Evolutionary conservation across 176 grass and related monocot species (phyloP).

Genomic region (Alloteropsis semialata): DNA sequence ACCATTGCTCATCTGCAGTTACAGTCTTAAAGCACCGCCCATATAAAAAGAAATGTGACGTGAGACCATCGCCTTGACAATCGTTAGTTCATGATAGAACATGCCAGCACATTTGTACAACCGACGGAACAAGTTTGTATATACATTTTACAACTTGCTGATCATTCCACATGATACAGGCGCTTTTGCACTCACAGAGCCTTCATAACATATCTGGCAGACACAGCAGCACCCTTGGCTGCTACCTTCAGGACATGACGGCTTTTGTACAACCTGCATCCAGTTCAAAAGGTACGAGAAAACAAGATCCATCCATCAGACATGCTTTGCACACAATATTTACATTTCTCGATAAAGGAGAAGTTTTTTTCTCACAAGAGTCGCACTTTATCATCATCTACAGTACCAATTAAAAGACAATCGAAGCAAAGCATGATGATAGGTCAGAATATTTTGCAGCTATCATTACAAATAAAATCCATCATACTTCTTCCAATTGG

Average conservation of each 20-base stretch:
- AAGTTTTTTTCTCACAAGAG: background rate
- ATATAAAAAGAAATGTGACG: background rate
- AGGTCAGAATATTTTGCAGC: background rate
- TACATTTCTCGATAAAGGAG: too few relatives aligned
- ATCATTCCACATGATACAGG: background rate
- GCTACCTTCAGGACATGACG: constrained; percentile 57
- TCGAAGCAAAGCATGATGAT: background rate
- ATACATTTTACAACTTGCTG: constrained; percentile 27
- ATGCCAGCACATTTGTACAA: constrained; percentile 43
- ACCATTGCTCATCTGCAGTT: background rate
- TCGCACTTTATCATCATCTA: background rate
- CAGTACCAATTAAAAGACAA: background rate
- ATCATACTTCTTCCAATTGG: background rate
- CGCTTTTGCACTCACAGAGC: constrained; percentile 25
- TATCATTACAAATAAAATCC: background rate
- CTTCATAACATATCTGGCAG: constrained; percentile 66
- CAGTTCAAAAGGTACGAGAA: background rate
- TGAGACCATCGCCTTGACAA: too few relatives aligned
- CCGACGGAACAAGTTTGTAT: constrained; percentile 33
- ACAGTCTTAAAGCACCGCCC: background rate
- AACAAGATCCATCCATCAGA: background rate
- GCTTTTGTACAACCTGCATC: constrained; percentile 59
- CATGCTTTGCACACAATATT: background rate
- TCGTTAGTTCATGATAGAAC: background rate
- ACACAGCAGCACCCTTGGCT: constrained; percentile 47